Percentiles rank a stretch among this genome's conserved stretches.
Evolutionary conservation across 176 grass and related monocot species (phyloP).

Genomic region (Pontederia paniculata): DNA sequence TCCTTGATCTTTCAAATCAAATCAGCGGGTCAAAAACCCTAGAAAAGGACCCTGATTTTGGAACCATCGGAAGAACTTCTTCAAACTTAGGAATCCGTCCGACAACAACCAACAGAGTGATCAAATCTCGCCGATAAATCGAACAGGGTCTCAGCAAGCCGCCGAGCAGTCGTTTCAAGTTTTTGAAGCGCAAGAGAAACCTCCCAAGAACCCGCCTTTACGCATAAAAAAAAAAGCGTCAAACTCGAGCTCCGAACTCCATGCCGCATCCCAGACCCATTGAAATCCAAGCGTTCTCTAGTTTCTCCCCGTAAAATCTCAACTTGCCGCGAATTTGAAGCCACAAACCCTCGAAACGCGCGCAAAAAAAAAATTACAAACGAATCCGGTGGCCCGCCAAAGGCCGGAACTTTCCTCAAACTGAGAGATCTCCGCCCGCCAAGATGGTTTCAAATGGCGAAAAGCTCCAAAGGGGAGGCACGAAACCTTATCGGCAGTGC

Average conservation of each 20-base stretch:
- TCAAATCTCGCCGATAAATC: background rate
- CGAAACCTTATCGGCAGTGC: background rate
- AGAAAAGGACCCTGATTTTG: background rate
- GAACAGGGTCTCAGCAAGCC: background rate
- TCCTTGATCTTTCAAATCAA: conserved; percentile 4
- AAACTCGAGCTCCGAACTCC: background rate
- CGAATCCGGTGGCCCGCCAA: background rate
- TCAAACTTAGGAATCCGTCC: background rate
- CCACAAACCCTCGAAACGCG: background rate
- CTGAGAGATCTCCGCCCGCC: background rate
- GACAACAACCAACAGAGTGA: background rate
- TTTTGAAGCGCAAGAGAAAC: background rate
- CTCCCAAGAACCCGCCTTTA: background rate
- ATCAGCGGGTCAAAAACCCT: conserved; percentile 1
- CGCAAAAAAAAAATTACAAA: background rate
- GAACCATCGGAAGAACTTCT: background rate
- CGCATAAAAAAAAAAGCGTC: background rate
- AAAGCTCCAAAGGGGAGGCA: background rate
- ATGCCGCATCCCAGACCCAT: background rate
- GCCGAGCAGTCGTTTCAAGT: background rate
- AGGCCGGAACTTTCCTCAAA: background rate
- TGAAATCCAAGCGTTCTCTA: background rate
- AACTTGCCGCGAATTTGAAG: background rate
- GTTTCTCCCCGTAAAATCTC: background rate
- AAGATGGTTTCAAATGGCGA: conserved; percentile 6